phyloP scores from a whole-genome alignment of 2,329 filamentous ascomycete genomes.

The Trichophyton schoenleinii region DNA sequence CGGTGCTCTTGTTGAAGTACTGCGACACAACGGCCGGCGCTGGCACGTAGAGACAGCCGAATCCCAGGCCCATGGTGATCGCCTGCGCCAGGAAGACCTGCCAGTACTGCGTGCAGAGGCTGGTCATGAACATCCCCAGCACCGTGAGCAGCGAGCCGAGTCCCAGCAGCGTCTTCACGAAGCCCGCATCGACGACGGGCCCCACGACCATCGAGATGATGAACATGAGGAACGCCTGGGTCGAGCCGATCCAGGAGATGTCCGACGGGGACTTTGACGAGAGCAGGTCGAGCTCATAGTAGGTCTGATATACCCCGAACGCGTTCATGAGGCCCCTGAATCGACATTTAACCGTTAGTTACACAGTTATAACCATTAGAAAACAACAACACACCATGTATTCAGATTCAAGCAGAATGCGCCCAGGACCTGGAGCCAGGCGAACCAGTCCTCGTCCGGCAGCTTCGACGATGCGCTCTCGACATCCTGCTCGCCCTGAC shows the following conservation, averaged over 20 bases:
- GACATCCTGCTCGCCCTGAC: background rate
- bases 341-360: background rate
- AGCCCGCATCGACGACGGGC: constrained; percentile 41
- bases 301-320: constrained; percentile 43
- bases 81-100: constrained; percentile 43
- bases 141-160: constrained; percentile 36
- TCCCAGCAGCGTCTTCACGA: constrained; percentile 34
- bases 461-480: background rate
- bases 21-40: constrained; percentile 52
- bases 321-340: constrained; percentile 39
- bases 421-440: background rate
- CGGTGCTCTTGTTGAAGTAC: constrained; percentile 48
- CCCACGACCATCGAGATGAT: constrained; percentile 40
- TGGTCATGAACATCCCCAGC: constrained; percentile 44
- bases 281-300: constrained; percentile 36
- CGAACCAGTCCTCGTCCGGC: background rate
- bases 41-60: constrained; percentile 52
- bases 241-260: constrained; percentile 42
- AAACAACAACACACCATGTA: background rate
- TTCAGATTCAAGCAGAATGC: background rate
- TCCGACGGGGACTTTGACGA: constrained; percentile 29
- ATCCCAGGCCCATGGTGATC: constrained; percentile 41
- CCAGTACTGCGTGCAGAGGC: constrained; percentile 38
- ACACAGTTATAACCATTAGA: too few species aligned
- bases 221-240: constrained; percentile 42